Evolutionary conservation across 2,329 filamentous ascomycete genomes (phyloP), one percentile per base, ranked within the genome.

Genomic region (Ascochyta viciae-villosae): DNA sequence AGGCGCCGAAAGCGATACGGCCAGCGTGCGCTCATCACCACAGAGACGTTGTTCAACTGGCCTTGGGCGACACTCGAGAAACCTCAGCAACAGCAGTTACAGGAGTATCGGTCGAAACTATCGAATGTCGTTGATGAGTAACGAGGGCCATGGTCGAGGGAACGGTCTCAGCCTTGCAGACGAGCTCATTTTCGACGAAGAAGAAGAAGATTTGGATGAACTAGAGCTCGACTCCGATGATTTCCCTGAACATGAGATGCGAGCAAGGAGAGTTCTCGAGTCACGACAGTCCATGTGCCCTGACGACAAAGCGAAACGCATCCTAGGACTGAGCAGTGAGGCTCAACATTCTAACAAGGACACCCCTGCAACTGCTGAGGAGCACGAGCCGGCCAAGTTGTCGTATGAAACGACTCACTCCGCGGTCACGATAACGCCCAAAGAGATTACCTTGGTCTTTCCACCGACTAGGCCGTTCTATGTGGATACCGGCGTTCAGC

Each of bases 171-270:
- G 89, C 60, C 82, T 99, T 37, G 95, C 95, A 0, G 93, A 98
- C 66, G 95, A 99, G 77, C 83, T 99, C 50, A 88, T 91, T 59
- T 90, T 96, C 59, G 91, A 93, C 54, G 89, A 90, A 58, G 90
- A 94, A 52, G 91, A 93, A 29, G 79, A 81, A 60, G 74, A 79
- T 23, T 64, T 80, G 48, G 79, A 80, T 39, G 78, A 80, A 4
- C 61, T 77, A 41, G 78, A 90, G 60, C 89, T 89, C 33, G 88
- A 93, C 60, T 84, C 88, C 40, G 89, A 91, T 45, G 87, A 88
- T 48, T 77, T 71, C 43, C 67, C 75, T 3, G 77, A 80, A 31
- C 71, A 78, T 50, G 73, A 79, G 49, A 74, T 77, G 65, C 73
- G 72, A 19, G 74, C 71, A 12, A 72, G 73, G 58, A 72, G 70